phyloP scores from a whole-genome alignment of 2,329 filamentous ascomycete genomes.

The Botrytis galanthina region DNA sequence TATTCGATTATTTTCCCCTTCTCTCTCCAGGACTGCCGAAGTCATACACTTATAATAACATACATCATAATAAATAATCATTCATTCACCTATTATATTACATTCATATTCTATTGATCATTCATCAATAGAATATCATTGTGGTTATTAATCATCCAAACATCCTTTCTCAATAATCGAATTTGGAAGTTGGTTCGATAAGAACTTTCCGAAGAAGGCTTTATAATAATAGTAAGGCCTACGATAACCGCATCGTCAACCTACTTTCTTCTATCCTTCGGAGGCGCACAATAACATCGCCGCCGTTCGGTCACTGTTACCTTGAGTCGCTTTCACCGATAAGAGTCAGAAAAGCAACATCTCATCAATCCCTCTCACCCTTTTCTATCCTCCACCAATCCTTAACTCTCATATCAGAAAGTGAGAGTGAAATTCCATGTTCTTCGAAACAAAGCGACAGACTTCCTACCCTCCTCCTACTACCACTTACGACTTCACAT shows the following conservation, averaged over 20 bases:
- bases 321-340: conserved; percentile 11
- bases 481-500: conserved; percentile 24
- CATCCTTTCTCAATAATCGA: not conserved
- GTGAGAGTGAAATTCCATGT: conserved; percentile 19
- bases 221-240: conserved; percentile 26
- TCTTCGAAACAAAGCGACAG: conserved; percentile 24
- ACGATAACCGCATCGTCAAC: conserved; percentile 30
- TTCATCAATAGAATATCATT: conserved; percentile 8
- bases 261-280: conserved; percentile 5
- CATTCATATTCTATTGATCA: conserved; percentile 8
- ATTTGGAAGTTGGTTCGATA: not conserved
- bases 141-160: conserved; percentile 15
- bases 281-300: conserved; percentile 17
- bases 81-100: not conserved
- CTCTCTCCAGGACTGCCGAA: not conserved
- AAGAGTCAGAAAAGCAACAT: conserved; percentile 12
- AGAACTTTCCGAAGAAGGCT: not conserved
- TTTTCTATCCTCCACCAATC: not conserved
- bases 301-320: conserved; percentile 9
- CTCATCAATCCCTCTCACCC: conserved; percentile 20
- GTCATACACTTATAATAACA: conserved; percentile 4
- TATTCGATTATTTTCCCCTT: not conserved
- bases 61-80: not conserved
- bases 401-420: conserved; percentile 8
- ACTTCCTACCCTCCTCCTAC: conserved; percentile 28